A percentile compares a stretch with the other conserved stretches of the same genome.
Conservation (phyloP, 2,329 filamentous ascomycete species). For the Cladosporium sp. region DNA sequence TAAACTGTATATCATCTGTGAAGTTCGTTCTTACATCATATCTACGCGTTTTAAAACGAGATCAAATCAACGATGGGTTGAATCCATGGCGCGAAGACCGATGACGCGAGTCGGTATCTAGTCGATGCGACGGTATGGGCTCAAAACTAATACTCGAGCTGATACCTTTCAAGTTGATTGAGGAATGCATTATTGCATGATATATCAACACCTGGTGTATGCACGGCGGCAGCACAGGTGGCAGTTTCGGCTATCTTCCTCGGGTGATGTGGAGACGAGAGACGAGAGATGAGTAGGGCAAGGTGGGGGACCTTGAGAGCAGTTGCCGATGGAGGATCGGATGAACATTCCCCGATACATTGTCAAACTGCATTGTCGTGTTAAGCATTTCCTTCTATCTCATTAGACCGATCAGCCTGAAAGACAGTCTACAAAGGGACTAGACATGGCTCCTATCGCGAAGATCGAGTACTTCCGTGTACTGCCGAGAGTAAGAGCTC, state of each 20-base stretch:
- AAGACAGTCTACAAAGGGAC: not conserved
- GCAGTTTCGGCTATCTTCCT: not conserved
- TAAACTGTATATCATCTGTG: not conserved
- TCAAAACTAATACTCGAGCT: not conserved
- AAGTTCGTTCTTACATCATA: not conserved
- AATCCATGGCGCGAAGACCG: not conserved
- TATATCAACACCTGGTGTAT: not conserved
- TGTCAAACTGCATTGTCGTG: not conserved
- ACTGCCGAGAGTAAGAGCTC: slow-evolving; percentile 53
- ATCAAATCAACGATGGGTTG: not conserved
- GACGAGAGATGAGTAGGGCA: not conserved
- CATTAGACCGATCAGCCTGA: not conserved
- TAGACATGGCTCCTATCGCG: slow-evolving; percentile 60
- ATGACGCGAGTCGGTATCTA: not conserved
- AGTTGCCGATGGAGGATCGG: not conserved
- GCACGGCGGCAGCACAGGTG: not conserved
- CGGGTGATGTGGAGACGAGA: not conserved
- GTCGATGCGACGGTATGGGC: not conserved
- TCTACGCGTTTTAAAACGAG: not conserved
- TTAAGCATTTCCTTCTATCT: not conserved
- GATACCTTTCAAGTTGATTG: not conserved
- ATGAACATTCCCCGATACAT: not conserved
- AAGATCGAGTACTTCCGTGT: slow-evolving; percentile 71
- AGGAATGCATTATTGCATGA: not conserved
- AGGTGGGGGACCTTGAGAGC: not conserved